Evolutionary conservation across 257 asterid species (phyloP), one percentile per base, ranked within the genome.

Genomic region (Penstemon barbatus): DNA sequence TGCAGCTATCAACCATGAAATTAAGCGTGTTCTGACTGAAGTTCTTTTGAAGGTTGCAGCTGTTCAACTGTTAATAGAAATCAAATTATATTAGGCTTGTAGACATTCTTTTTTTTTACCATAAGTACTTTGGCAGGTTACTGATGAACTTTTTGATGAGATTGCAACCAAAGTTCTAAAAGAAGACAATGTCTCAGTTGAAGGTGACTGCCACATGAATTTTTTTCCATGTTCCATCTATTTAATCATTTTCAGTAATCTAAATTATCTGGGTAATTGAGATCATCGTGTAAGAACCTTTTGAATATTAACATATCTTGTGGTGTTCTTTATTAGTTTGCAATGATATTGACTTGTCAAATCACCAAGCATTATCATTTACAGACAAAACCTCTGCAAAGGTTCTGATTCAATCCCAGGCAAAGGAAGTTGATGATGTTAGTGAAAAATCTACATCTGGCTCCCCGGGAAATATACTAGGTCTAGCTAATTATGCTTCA

Each of bases 111-210:
- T 65, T 73, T 63, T 69, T 25, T 84, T 73, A 80, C 80, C 63
- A 62, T 61, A 57, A 74, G 66, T 70, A 62, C 63, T 81, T 77
- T 75, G 75, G 77, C 91, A 94, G 99, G 99, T 94, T 61, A 94
- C 99, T 41, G 99, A 89, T 51, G 97, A 91, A 70, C 96, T 94
- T 72, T 89, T 94, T 79, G 97, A 89, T 79, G 98, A 94, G 81
- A 89, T 94, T 83, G 99, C 98, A 7, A 86, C 93, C 52, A 87
- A 84, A 84, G 99, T 91, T 83, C 85, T 94, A 62, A 81, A 75
- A 63, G 99, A 94, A 84, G 98, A 87, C 45, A 85, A 76, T 74
- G 77, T 74, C 77, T 73, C 84, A 19, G 77, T 82, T 77, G 89
- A 86, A 83, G 97, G 99, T 94, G 68, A 69, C 66, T 71, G 45